These are phyloP conservation scores for Aurinia saxatilis DNA, from an alignment of 345 rosid genomes.

Conservation along the genomic window DNA sequence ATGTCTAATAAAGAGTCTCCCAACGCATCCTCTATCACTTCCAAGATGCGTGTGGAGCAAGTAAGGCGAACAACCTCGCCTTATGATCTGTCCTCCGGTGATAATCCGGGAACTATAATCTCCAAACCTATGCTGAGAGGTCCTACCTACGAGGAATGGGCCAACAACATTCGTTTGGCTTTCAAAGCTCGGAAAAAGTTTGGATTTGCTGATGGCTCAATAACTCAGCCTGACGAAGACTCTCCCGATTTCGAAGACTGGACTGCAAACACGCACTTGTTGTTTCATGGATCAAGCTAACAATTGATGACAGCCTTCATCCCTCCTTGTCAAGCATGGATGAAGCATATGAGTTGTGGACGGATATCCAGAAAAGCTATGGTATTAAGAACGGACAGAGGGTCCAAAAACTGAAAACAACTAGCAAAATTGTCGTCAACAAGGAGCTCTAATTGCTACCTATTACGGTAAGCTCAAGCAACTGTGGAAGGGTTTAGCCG, in stretches of 20 bases:
- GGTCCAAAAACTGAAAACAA: background rate
- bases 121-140: background rate
- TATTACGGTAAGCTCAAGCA: too few species aligned
- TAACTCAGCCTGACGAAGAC: background rate
- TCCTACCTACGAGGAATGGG: background rate
- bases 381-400: background rate
- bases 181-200: background rate
- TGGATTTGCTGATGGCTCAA: background rate
- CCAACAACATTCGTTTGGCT: background rate
- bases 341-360: background rate
- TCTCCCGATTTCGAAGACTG: background rate
- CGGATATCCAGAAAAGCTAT: background rate
- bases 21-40: too few species aligned
- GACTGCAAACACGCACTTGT: background rate
- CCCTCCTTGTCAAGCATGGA: background rate
- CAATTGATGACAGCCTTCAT: background rate
- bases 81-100: background rate
- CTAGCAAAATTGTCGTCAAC: background rate
- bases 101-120: background rate
- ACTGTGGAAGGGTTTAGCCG: background rate
- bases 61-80: background rate
- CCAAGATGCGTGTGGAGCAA: too few species aligned
- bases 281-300: background rate
- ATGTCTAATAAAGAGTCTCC: too few species aligned
- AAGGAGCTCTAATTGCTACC: background rate